These are phyloP conservation scores for Pharus latifolius DNA, from an alignment of 176 grass and related monocot genomes.

Conservation along the genomic window DNA sequence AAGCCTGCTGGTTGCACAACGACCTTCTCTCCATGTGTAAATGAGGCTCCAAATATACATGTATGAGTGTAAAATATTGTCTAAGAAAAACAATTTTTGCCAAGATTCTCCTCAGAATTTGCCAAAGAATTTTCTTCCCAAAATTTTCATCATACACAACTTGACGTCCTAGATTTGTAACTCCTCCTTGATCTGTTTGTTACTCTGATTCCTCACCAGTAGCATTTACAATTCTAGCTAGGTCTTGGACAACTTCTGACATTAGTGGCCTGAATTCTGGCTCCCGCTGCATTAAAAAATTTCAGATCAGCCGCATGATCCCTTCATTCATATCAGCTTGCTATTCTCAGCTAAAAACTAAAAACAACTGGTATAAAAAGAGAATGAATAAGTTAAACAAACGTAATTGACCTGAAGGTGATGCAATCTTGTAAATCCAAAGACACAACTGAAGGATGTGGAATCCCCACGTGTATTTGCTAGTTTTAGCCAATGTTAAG, in stretches of 20 bases:
- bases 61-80: neutral
- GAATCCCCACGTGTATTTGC: no score
- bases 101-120: slow-evolving; percentile 1
- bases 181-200: neutral
- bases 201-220: slow-evolving; percentile 48
- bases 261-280: slow-evolving; percentile 83
- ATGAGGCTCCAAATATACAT: slow-evolving; percentile 1
- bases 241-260: slow-evolving; percentile 82
- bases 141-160: slow-evolving; percentile 5
- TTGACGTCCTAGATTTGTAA: neutral
- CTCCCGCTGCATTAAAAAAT: slow-evolving; percentile 45
- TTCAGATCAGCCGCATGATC: neutral
- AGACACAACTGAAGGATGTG: no score
- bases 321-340: neutral
- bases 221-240: slow-evolving; percentile 52
- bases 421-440: no score
- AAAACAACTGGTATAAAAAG: no score
- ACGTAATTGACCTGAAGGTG: no score
- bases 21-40: neutral
- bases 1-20: slow-evolving; percentile 6
- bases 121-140: slow-evolving; percentile 7
- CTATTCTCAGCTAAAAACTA: no score
- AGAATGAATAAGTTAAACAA: no score
- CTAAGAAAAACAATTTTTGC: neutral
- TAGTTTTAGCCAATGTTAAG: no score